Base-by-base conservation (phyloP, 2,329 filamentous ascomycete species). In the Fusarium sp. region DNA sequence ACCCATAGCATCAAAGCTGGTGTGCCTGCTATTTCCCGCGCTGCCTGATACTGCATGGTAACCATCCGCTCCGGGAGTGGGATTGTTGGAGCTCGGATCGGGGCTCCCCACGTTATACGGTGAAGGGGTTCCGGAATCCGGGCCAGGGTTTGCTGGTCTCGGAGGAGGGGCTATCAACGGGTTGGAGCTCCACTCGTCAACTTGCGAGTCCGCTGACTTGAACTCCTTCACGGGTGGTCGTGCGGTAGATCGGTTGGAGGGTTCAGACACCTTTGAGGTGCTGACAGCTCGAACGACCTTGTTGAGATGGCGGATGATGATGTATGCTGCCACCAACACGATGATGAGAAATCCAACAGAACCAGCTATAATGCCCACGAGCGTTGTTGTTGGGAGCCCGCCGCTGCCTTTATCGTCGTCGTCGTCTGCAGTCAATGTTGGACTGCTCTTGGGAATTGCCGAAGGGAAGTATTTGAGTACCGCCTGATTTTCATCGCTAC, bases 361-460 rank as follows among this genome's bases (percentile, higher is more conserved):
- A 1, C 87, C 88, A 3, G 84, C 86, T 36, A 90, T 83, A 24
- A 90, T 88, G 3, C 89, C 89, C 4, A 85, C 88, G 3, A 91
- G 80, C 29, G 85, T 81, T 1, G 79, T 82, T 0, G 74, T 78
- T 7, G 83, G 83, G 24, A 88, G 79, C 14, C 82, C 80, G 24
- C 79, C 73, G 49, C 80, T 76, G 10, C 70, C 72, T 22, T 75
- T 72, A 20, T 71, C 33, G 12, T 35, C 71, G 11, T 73, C 69
- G 1, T 79, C 78, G 24, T 75, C 58, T 14, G 72, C 62, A 6
- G 70, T 59, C 14, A 80, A 64, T 2, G 75, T 66, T 16, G 81
- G 81, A 1, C 80, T 72, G 7, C 80, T 71, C 64, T 89, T 88
- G 6, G 84, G 75, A 4, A 87, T 78, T 2, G 81, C 80, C 3